Conservation (phyloP, 2,329 filamentous ascomycete genomes). For the Pezicula carpinea region DNA sequence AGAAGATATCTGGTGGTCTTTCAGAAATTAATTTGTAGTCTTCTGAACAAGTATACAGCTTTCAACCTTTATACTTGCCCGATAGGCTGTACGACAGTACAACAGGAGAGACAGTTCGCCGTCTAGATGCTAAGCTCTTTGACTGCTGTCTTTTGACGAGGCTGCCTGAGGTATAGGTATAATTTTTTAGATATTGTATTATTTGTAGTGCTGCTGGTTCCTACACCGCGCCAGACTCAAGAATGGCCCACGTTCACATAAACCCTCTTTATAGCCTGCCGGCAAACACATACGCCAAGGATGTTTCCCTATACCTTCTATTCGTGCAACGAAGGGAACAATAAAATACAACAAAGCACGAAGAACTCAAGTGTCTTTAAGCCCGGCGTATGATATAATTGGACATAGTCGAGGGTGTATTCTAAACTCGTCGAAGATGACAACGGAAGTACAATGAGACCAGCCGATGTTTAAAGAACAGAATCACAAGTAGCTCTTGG, state of each 20-base stretch:
- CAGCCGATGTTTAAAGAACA: not conserved
- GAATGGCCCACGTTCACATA: not conserved
- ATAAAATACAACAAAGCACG: not conserved
- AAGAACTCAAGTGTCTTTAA: not conserved
- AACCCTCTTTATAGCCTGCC: not conserved
- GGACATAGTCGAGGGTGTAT: not conserved
- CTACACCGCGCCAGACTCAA: not conserved
- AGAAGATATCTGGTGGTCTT: too few relatives aligned
- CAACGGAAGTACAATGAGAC: not conserved
- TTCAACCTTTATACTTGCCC: too few relatives aligned
- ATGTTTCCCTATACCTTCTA: not conserved
- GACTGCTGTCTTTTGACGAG: too few relatives aligned
- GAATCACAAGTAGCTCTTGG: not conserved
- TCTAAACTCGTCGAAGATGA: not conserved
- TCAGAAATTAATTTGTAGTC: too few relatives aligned
- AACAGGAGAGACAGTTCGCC: too few relatives aligned
- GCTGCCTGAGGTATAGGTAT: not conserved
- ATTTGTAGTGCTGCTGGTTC: not conserved
- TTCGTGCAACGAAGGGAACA: not conserved
- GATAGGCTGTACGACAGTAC: too few relatives aligned
- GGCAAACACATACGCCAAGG: not conserved
- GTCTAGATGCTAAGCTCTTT: too few relatives aligned
- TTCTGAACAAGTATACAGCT: too few relatives aligned
- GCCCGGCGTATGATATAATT: not conserved
- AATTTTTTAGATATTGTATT: not conserved